phyloP scores from a whole-genome alignment of 176 grass and related monocot species.

The Poa annua region DNA sequence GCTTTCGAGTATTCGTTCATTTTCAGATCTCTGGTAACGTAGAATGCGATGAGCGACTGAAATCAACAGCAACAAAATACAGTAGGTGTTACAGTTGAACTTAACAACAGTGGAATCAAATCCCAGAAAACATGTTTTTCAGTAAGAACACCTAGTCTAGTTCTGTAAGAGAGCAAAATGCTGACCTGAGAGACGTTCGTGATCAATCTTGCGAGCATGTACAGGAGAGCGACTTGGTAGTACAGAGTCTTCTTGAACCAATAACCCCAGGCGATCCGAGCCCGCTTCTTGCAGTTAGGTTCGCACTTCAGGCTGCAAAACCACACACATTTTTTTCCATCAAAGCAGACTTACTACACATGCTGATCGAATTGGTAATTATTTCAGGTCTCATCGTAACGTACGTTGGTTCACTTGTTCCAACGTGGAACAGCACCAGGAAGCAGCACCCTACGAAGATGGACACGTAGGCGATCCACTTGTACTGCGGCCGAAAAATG shows the following conservation, averaged over 20 bases:
- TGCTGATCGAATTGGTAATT: not conserved
- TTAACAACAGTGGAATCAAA: not conserved
- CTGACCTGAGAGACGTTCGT: conserved; percentile 76
- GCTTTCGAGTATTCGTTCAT: conserved; percentile 77
- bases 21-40: conserved; percentile 66
- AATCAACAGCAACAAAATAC: not conserved
- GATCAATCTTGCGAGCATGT: conserved; percentile 66
- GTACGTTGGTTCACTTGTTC: conserved; percentile 68
- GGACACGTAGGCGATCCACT: conserved; percentile 73
- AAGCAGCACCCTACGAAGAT: conserved; percentile 75
- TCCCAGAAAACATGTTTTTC: not conserved
- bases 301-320: conserved; percentile 55
- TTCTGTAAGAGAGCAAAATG: no score
- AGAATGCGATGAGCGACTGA: conserved; percentile 72
- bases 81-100: not conserved
- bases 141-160: no score
- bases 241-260: conserved; percentile 81
- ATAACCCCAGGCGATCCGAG: conserved; percentile 63
- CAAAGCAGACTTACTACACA: not conserved
- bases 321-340: conserved; percentile 9
- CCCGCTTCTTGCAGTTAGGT: conserved; percentile 50
- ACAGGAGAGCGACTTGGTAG: conserved; percentile 70
- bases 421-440: conserved; percentile 55
- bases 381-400: conserved; percentile 29
- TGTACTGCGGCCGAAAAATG: conserved; percentile 42